Evolutionary conservation across 2,329 filamentous ascomycete species (phyloP).

Genomic region (Pyrenochaeta sp.): DNA sequence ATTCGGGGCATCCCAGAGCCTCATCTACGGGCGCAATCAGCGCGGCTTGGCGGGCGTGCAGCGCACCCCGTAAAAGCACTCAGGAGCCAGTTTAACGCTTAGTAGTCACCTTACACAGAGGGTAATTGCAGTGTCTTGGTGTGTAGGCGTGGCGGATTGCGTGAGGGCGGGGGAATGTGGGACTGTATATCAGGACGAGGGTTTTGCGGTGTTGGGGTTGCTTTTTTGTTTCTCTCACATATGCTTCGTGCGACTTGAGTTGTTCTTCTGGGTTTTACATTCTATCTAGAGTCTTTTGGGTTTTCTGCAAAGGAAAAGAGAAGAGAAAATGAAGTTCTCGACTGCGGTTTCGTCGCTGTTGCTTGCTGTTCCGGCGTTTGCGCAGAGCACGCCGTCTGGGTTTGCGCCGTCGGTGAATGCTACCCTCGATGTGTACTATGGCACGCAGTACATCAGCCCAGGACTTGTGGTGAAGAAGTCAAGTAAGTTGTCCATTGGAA

Average conservation of each 20-base stretch:
- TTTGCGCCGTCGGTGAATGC: conserved; percentile 31
- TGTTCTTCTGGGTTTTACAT: background rate
- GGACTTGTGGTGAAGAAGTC: conserved; percentile 38
- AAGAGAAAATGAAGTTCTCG: conserved; percentile 20
- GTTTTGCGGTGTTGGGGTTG: too few relatives aligned
- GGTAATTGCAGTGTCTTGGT: background rate
- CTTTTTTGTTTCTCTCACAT: too few relatives aligned
- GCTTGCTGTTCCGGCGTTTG: conserved; percentile 19
- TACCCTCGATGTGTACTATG: conserved; percentile 41
- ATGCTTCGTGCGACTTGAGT: too few relatives aligned
- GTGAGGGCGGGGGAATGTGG: background rate
- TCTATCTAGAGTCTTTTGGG: background rate
- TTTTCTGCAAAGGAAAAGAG: too few relatives aligned
- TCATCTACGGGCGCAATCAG: too few relatives aligned
- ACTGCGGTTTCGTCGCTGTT: conserved; percentile 9
- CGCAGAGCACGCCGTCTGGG: conserved; percentile 32
- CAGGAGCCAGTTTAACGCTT: too few relatives aligned
- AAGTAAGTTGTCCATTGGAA: conserved; percentile 14
- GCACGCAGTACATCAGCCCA: conserved; percentile 36
- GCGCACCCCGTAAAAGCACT: conserved; percentile 1
- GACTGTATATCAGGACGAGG: conserved; percentile 3
- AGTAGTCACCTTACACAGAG: conserved; percentile 2
- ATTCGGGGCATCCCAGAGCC: too few relatives aligned
- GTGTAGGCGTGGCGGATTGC: too few relatives aligned
- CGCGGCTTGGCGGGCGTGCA: too few relatives aligned